phyloP scores from a whole-genome alignment of 2,329 filamentous ascomycete species.

The Fusarium sp. region DNA sequence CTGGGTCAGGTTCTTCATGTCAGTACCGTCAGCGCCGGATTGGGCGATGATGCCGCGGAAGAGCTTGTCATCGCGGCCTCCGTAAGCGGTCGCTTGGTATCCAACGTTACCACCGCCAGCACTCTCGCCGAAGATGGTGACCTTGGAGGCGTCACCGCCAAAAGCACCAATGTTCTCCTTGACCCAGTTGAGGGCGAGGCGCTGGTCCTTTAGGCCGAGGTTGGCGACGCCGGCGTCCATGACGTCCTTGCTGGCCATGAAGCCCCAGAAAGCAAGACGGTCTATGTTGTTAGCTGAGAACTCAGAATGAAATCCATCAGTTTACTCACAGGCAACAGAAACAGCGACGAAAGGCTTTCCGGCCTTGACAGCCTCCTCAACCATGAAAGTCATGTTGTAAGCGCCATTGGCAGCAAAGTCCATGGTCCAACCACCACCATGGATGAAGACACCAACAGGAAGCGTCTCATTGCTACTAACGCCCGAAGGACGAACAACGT shows the following conservation, averaged over 20 bases:
- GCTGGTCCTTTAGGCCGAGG: conserved; percentile 63
- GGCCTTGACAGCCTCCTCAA: conserved; percentile 54
- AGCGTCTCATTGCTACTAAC: conserved; percentile 26
- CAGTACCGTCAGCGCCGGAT: conserved; percentile 55
- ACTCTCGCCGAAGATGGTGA: conserved; percentile 60
- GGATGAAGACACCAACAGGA: conserved; percentile 45
- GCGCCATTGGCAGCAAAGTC: conserved; percentile 60
- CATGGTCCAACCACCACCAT: conserved; percentile 55
- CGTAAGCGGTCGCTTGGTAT: conserved; percentile 63
- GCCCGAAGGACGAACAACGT: conserved; percentile 34
- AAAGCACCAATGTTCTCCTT: conserved; percentile 59
- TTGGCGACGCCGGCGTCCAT: conserved; percentile 53
- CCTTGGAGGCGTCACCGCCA: conserved; percentile 58
- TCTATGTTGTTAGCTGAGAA: neutral
- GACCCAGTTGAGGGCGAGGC: conserved; percentile 62
- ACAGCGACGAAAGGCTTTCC: conserved; percentile 41
- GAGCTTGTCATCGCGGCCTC: conserved; percentile 64
- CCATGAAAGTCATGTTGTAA: conserved; percentile 72
- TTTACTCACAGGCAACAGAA: conserved; percentile 35
- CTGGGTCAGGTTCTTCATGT: conserved; percentile 33
- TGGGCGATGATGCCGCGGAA: conserved; percentile 66
- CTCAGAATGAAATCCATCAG: fast-evolving
- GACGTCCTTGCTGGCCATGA: conserved; percentile 59
- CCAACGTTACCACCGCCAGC: conserved; percentile 63
- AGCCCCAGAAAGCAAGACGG: conserved; percentile 55